Percentiles rank a stretch among this genome's conserved stretches.
phyloP scores from a whole-genome alignment of 202 grass and related monocot species.

The Brachypodium distachyon region DNA sequence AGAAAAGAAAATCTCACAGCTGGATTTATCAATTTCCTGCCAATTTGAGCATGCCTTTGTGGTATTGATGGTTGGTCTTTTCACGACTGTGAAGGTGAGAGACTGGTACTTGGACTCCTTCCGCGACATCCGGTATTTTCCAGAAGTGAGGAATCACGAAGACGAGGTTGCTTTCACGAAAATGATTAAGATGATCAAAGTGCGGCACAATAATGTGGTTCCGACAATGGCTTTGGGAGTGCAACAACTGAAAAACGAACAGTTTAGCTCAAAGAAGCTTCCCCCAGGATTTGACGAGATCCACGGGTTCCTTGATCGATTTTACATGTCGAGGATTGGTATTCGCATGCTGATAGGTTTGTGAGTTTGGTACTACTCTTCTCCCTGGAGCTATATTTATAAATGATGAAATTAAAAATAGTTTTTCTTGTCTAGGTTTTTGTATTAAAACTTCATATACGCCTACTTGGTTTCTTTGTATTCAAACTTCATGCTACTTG shows the following conservation, averaged over 20 bases:
- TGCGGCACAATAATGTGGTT: conserved; percentile 88
- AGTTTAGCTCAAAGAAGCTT: conserved; percentile 31
- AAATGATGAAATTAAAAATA: neutral
- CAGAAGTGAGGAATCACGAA: conserved; percentile 42
- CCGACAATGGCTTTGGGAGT: conserved; percentile 85
- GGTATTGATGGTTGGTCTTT: conserved; percentile 5
- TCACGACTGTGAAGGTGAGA: conserved; percentile 47
- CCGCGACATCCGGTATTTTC: conserved; percentile 75
- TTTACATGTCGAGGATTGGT: conserved; percentile 92
- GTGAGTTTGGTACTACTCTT: conserved; percentile 12
- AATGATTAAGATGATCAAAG: conserved; percentile 79
- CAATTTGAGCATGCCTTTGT: conserved; percentile 7
- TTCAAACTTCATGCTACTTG: neutral
- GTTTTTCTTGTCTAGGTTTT: neutral
- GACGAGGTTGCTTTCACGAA: conserved; percentile 76
- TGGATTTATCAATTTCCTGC: neutral
- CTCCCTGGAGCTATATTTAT: conserved; percentile 15
- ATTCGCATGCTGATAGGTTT: conserved; percentile 97
- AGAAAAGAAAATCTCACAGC: neutral
- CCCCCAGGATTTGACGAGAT: conserved; percentile 62
- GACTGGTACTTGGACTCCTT: conserved; percentile 94
- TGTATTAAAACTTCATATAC: no score
- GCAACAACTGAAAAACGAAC: conserved; percentile 79
- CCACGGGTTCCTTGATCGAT: conserved; percentile 79
- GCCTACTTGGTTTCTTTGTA: neutral